Conservation (phyloP, 306 rosid genomes). For the Prunus persica region DNA sequence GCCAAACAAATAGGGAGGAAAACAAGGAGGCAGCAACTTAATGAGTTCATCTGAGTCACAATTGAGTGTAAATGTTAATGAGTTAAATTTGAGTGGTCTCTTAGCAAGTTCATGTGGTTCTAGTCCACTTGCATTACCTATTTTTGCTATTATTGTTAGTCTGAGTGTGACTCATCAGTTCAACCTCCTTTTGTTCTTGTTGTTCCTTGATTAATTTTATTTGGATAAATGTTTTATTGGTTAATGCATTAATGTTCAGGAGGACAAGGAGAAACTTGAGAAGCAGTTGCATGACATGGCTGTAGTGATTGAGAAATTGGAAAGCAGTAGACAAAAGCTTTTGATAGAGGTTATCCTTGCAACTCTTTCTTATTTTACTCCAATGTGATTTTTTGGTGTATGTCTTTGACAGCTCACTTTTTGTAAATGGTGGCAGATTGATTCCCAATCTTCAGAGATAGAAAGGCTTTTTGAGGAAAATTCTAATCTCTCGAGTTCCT, state of each 20-base stretch:
- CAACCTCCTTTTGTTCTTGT: background rate
- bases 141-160: background rate
- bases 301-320: constrained; percentile 80
- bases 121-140: background rate
- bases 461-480: constrained; percentile 96
- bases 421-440: constrained; percentile 57
- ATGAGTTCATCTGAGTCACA: background rate
- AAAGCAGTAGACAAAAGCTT: constrained; percentile 92
- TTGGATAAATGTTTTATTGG: background rate
- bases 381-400: constrained; percentile 15
- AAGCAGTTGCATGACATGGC: constrained; percentile 94
- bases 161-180: background rate
- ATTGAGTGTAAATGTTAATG: background rate
- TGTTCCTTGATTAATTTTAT: constrained; percentile 23
- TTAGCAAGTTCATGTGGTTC: background rate
- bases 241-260: constrained; percentile 40
- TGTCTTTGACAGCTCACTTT: constrained; percentile 26
- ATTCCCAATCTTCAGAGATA: constrained; percentile 86
- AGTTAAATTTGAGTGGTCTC: background rate
- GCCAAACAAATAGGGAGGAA: background rate
- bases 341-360: constrained; percentile 60
- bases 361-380: background rate
- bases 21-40: background rate
- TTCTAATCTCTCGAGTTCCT: constrained; percentile 60
- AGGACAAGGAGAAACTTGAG: constrained; percentile 83